These are phyloP conservation scores for Skeletonema tropicum DNA, from an alignment of 108 stramenopile species.

Conservation along the genomic window DNA sequence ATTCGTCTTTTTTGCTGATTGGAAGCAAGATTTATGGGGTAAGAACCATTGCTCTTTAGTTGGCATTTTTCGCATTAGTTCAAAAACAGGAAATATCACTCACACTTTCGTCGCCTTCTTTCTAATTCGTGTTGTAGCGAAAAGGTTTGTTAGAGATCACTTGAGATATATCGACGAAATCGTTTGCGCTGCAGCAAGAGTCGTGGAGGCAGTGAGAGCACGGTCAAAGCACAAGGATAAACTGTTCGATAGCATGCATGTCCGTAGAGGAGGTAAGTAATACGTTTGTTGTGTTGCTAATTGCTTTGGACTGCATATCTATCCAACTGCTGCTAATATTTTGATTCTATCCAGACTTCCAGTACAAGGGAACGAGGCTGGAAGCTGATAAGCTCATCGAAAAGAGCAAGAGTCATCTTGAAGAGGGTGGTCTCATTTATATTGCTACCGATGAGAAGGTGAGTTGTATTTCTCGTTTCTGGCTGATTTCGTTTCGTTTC, in stretches of 20 bases:
- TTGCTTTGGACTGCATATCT: neutral
- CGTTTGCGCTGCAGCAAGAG: conserved; percentile 80
- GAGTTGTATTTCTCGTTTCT: neutral
- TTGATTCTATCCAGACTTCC: conserved; percentile 15
- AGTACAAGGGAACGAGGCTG: conserved; percentile 50
- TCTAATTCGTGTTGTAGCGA: conserved; percentile 63
- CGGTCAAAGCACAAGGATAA: conserved; percentile 34
- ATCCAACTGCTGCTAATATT: neutral
- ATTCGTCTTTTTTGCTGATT: conserved; percentile 87
- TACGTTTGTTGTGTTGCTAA: too few species aligned
- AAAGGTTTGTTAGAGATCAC: conserved; percentile 64
- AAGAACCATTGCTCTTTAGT: conserved; percentile 24
- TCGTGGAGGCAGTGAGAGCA: conserved; percentile 63
- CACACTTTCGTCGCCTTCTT: conserved; percentile 85
- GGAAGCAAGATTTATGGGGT: conserved; percentile 75
- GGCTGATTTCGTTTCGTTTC: neutral
- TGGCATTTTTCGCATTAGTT: too few species aligned
- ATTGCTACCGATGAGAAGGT: conserved; percentile 64
- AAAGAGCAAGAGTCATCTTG: conserved; percentile 45
- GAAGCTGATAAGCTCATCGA: conserved; percentile 41
- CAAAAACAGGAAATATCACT: conserved; percentile 38
- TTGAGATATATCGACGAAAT: conserved; percentile 79
- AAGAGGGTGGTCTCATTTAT: conserved; percentile 45
- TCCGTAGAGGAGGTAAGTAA: conserved; percentile 86
- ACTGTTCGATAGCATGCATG: conserved; percentile 83